Evolutionary conservation across 495 filamentous ascomycete genomes (phyloP), one percentile per base, ranked within the genome.

Genomic region (Penicillium goetzii): DNA sequence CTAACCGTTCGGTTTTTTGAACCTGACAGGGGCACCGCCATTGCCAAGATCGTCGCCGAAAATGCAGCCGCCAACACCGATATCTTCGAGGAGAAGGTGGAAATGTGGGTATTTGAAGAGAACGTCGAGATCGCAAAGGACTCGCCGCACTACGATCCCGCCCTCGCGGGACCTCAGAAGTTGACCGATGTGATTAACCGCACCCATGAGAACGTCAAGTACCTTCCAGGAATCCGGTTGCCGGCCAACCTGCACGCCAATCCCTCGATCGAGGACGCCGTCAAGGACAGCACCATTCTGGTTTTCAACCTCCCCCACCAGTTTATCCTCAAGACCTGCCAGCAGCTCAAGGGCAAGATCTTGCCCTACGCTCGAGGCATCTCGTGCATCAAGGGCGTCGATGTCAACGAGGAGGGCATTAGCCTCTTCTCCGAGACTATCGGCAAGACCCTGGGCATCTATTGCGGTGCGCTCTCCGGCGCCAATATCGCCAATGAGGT

Each of bases 271-370:
- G 83, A 86, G 54, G 89, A 93, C 62, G 86, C 93, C 6, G 93
- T 94, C 67, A 85, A 88, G 71, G 88, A 85, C 71, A 87, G 92
- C 60, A 89, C 91, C 4, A 89, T 99, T 59, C 86, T 99, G 43
- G 84, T 99, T 68, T 99, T 99, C 85, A 97, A 97, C 79, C 84
- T 99, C 19, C 96, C 96, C 7, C 96, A 99, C 79, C 94, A 99
- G 75, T 99, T 99, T 78, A 97, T 99, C 71, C 84, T 85, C 74
- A 88, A 86, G 63, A 91, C 92, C 64, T 97, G 93, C 77, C 84
- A 89, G 43, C 87, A 92, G 73, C 84, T 99, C 62, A 85, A 90
- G 74, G 95, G 92, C 56, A 86, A 96, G 67, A 94, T 96, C 68
- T 78, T 97, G 17, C 95, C 95, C 0, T 97, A 89, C 66, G 94